These are phyloP conservation scores for Candida glucosophila DNA, from an alignment of 1,139 yeast species.

Conservation along the genomic window DNA sequence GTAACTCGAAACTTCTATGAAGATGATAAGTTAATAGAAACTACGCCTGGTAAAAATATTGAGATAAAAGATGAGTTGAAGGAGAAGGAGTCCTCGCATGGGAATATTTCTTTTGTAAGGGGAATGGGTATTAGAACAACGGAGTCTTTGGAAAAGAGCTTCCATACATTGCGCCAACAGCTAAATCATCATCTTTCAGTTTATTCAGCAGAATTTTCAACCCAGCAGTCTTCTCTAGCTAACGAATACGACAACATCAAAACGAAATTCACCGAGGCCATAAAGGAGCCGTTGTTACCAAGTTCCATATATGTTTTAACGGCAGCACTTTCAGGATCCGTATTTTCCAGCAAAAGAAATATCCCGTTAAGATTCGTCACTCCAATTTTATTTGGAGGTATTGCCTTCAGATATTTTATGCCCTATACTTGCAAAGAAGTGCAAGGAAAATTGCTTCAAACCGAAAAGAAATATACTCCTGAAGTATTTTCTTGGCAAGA, in stretches of 20 bases:
- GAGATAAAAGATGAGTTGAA: slow-evolving; percentile 27
- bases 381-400: slow-evolving; percentile 42
- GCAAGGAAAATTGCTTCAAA: slow-evolving; percentile 39
- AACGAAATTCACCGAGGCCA: slow-evolving; percentile 14
- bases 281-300: slow-evolving; percentile 46
- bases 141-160: slow-evolving; percentile 35
- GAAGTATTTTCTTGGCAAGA: slow-evolving; percentile 21
- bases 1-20: slow-evolving; percentile 37
- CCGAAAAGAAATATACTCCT: slow-evolving; percentile 43
- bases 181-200: slow-evolving; percentile 29
- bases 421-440: slow-evolving; percentile 22
- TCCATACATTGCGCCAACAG: slow-evolving; percentile 28
- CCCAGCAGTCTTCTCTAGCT: slow-evolving; percentile 34
- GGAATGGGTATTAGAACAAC: slow-evolving; percentile 48
- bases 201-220: slow-evolving; percentile 33
- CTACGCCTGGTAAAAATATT: slow-evolving; percentile 40
- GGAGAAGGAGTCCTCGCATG: slow-evolving; percentile 31
- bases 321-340: slow-evolving; percentile 47
- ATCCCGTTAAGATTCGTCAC: slow-evolving; percentile 42
- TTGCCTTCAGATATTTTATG: slow-evolving; percentile 28
- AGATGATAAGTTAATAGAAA: slow-evolving; percentile 38
- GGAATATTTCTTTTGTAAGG: slow-evolving; percentile 32
- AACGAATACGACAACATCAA: slow-evolving; percentile 30
- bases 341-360: slow-evolving; percentile 37
- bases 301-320: slow-evolving; percentile 46